Evolutionary conservation across 495 filamentous ascomycete species (phyloP).

Genomic region (Recurvomyces mirabilis): DNA sequence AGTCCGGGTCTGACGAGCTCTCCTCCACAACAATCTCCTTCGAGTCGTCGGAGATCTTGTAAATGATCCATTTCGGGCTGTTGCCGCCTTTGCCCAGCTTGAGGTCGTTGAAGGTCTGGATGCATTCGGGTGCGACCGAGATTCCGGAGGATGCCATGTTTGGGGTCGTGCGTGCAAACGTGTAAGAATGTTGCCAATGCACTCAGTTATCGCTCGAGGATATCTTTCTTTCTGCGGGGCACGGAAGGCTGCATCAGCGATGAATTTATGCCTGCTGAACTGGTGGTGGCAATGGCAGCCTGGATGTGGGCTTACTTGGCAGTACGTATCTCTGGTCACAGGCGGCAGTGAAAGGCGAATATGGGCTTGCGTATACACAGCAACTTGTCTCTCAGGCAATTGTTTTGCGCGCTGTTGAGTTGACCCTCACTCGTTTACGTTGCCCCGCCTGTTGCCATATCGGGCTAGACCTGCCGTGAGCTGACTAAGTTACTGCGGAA

Average conservation of each 20-base stretch:
- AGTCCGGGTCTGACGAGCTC: constrained; percentile 38
- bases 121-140: constrained; percentile 65
- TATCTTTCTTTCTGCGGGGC: neutral
- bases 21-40: constrained; percentile 78
- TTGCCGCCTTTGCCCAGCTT: constrained; percentile 78
- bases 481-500: no score
- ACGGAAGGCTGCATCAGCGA: neutral
- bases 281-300: no score
- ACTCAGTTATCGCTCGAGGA: neutral
- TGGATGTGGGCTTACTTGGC: no score
- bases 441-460: no score
- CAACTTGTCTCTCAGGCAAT: no score
- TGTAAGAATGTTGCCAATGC: neutral
- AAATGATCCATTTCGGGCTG: constrained; percentile 89
- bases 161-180: neutral
- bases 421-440: no score
- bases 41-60: constrained; percentile 89
- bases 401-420: no score
- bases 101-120: constrained; percentile 75
- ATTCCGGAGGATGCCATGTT: constrained; percentile 46
- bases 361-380: no score
- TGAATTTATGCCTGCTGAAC: no score
- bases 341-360: no score
- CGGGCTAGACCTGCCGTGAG: no score
- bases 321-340: no score